Percentiles rank a stretch among this genome's conserved stretches.
phyloP scores from a whole-genome alignment of 2,329 filamentous ascomycete species.

The Aspergillus floridensis region DNA sequence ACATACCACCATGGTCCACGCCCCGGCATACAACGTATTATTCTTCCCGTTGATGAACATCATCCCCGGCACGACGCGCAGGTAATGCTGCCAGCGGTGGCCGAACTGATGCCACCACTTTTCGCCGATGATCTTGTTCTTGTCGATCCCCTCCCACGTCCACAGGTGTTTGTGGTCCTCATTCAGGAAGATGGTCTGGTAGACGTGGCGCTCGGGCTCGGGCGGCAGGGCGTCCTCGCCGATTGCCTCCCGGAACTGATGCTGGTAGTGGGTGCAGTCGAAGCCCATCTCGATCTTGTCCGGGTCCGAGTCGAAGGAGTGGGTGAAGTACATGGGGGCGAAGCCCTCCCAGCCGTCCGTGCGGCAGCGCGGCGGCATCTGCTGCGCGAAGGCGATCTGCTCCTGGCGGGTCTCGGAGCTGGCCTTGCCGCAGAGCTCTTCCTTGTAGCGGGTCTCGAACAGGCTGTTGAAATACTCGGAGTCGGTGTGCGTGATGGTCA shows the following conservation, averaged over 20 bases:
- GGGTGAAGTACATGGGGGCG: constrained; percentile 61
- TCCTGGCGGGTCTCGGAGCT: constrained; percentile 45
- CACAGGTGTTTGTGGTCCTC: constrained; percentile 56
- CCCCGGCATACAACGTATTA: constrained; percentile 61
- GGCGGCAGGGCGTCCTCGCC: constrained; percentile 25
- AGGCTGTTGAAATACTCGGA: constrained; percentile 56
- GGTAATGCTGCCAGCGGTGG: constrained; percentile 60
- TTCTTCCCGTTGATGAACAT: constrained; percentile 68
- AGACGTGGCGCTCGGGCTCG: constrained; percentile 61
- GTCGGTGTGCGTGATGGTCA: constrained; percentile 61
- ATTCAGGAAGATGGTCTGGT: constrained; percentile 65
- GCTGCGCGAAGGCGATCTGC: constrained; percentile 48
- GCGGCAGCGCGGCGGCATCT: constrained; percentile 29
- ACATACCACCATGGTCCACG: constrained; percentile 66
- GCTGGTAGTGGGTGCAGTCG: constrained; percentile 73
- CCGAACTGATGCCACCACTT: constrained; percentile 65
- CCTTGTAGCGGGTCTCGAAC: constrained; percentile 55
- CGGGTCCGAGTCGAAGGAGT: constrained; percentile 53
- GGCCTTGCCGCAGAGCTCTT: constrained; percentile 50
- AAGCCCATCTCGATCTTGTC: constrained; percentile 64
- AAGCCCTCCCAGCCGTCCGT: constrained; percentile 44
- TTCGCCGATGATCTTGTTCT: constrained; percentile 55
- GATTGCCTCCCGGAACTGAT: constrained; percentile 58
- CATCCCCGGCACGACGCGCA: constrained; percentile 65
- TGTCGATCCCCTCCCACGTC: constrained; percentile 57